phyloP scores from a whole-genome alignment of 176 grass and related monocot genomes.

The Triticum monococcum region DNA sequence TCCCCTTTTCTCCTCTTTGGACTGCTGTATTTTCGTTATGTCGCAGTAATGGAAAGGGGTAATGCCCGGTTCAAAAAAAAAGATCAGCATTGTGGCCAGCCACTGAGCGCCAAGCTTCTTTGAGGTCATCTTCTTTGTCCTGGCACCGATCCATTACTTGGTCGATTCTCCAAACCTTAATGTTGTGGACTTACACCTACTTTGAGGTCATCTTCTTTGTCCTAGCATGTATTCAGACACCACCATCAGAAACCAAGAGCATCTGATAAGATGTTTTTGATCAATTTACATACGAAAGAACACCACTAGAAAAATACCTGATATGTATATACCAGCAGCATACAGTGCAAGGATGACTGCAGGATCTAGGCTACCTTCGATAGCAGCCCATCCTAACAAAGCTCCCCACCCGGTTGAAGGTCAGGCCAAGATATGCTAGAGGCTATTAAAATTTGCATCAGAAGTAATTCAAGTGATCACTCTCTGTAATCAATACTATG shows the following conservation, averaged over 20 bases:
- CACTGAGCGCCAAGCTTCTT: conserved; percentile 59
- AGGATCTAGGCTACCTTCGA: conserved; percentile 64
- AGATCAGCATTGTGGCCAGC: conserved; percentile 63
- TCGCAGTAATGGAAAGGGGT: too few species aligned
- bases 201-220: conserved; percentile 88
- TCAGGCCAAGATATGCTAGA: conserved; percentile 83
- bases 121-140: too few species aligned
- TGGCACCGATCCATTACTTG: conserved; percentile 62
- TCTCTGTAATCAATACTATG: background rate
- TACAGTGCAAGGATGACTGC: conserved; percentile 69
- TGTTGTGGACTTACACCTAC: conserved; percentile 75
- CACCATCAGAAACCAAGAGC: background rate
- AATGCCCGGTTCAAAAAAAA: too few species aligned
- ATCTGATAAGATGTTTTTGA: background rate
- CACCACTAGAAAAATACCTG: conserved; percentile 45
- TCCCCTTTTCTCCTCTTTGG: too few species aligned
- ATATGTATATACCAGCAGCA: conserved; percentile 62
- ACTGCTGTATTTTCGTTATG: too few species aligned
- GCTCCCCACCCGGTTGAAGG: conserved; percentile 81
- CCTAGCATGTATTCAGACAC: conserved; percentile 31
- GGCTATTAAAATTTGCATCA: conserved; percentile 48
- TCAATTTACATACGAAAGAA: conserved; percentile 7
- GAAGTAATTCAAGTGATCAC: conserved; percentile 5
- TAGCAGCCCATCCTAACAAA: conserved; percentile 85
- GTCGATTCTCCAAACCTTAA: conserved; percentile 73